Conservation (phyloP, 768 basidiomycete genomes). For the Neoboletus magnificus region DNA sequence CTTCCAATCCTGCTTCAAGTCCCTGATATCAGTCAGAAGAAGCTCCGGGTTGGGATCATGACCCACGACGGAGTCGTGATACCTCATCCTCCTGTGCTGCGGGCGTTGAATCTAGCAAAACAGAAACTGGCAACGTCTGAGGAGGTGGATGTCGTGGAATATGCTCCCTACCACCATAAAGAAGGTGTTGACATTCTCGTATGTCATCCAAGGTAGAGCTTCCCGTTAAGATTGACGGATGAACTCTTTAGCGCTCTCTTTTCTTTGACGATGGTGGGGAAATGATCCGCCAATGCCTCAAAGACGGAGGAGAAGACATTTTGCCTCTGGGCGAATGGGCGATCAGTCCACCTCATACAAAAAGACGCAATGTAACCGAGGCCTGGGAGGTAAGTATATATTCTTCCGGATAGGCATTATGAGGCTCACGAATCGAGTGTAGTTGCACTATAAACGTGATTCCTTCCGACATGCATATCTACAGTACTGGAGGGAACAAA, state of each 20-base stretch:
- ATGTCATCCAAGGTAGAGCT: constrained; percentile 1
- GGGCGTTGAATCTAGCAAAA: constrained; percentile 39
- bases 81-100: constrained; percentile 40
- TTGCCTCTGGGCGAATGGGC: constrained; percentile 38
- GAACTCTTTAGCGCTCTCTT: constrained; percentile 28
- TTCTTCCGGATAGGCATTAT: neutral
- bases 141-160: constrained; percentile 36
- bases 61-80: constrained; percentile 36
- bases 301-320: constrained; percentile 34
- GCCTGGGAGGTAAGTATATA: constrained; percentile 30
- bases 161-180: constrained; percentile 36
- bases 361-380: constrained; percentile 21
- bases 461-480: constrained; percentile 33
- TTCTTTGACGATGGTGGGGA: constrained; percentile 41
- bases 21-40: constrained; percentile 25
- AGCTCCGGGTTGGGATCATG: constrained; percentile 27
- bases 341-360: constrained; percentile 26
- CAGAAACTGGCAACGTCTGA: constrained; percentile 33
- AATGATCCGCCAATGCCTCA: constrained; percentile 17
- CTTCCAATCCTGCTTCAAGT: constrained; percentile 29
- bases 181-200: constrained; percentile 33
- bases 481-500: constrained; percentile 37
- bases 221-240: neutral
- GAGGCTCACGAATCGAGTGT: constrained; percentile 1
- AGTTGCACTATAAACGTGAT: constrained; percentile 34